Evolutionary conservation across 148 eudicot genomes (phyloP), one percentile per base, ranked within the genome.

Genomic region (Gaultheria prostrata): DNA sequence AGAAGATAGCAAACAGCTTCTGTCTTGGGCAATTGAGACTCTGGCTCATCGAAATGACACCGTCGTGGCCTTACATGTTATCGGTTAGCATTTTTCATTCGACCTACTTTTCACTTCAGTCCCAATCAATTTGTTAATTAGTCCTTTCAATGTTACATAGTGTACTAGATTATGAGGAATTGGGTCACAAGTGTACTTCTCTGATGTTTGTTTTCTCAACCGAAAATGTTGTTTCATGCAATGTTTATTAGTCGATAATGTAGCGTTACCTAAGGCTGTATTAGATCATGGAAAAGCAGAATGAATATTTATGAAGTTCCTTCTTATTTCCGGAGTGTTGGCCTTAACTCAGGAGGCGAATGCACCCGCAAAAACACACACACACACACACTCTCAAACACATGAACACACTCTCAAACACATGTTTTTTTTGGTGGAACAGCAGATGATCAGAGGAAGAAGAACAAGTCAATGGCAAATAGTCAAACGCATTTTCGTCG

Each of bases 401-500:
- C n/a, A n/a, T n/a, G n/a, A n/a, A 39, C 6, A 39, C 43, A 4
- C 43, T 39, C 43, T 39, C 0, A 4, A 59, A 63, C 14, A 24
- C 32, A 63, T 12, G 30, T 24, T 10, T 65, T 26, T 63, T 28
- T 12, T 3, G 72, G 17, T 26, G 7, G 32, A 67, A 67, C 72
- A 26, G 72, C 13, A 67, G 72, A 6, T 12, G 72, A 26, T 2
- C 39, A 67, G 72, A 67, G 72, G 72, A 67, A 26, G 72, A 67
- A 67, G 72, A 67, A 30, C 20, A 13, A 1, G 72, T 14, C 39
- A 3, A 30, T 13, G 72, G 77, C 35, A 43, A 87, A 80, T 57
- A 71, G 89, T 6, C 91, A 87, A 74, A 92, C 88, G 61, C 87
- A 82, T 50, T 85, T 86, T 83, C 92, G 93, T 7, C 87, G 84